Percentiles rank a stretch among this genome's conserved stretches.
Conservation (phyloP, 2,329 filamentous ascomycete species). For the Mycocentrospora acerina region DNA sequence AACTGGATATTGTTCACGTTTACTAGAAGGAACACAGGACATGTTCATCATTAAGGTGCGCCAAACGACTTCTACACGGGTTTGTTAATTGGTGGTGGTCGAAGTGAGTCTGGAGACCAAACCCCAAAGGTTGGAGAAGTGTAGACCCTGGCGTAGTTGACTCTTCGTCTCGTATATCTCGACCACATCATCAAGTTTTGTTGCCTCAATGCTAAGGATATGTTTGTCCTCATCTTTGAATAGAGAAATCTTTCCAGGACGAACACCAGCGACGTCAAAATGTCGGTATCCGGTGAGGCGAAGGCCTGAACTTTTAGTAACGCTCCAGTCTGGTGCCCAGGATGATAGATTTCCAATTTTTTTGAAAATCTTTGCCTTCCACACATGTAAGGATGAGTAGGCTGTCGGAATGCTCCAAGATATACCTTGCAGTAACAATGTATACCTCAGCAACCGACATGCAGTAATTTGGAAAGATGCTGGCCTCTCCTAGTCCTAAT, state of each 20-base stretch:
- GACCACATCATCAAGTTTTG: constrained; percentile 5
- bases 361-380: constrained; percentile 17
- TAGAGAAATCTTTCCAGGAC: too few relatives aligned
- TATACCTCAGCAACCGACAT: constrained; percentile 10
- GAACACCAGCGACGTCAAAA: constrained; percentile 11
- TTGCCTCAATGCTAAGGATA: constrained; percentile 7
- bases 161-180: constrained; percentile 7
- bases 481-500: constrained; percentile 10
- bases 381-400: constrained; percentile 15
- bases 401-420: constrained; percentile 12
- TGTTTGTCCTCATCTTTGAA: constrained; percentile 2
- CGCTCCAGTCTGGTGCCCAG: constrained; percentile 23
- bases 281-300: constrained; percentile 14
- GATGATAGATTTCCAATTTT: constrained; percentile 11
- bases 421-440: constrained; percentile 13
- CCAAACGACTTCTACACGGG: constrained; percentile 13
- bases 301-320: constrained; percentile 6
- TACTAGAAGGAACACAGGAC: neutral
- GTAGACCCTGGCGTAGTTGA: constrained; percentile 2
- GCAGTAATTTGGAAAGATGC: constrained; percentile 13
- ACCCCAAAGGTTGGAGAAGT: constrained; percentile 7
- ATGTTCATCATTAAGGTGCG: constrained; percentile 13
- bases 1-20: constrained; percentile 4
- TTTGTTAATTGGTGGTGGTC: constrained; percentile 5
- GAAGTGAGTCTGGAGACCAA: constrained; percentile 5